Conservation (phyloP, 495 filamentous ascomycete species). For the Friedmanniomyces endolithicus region DNA sequence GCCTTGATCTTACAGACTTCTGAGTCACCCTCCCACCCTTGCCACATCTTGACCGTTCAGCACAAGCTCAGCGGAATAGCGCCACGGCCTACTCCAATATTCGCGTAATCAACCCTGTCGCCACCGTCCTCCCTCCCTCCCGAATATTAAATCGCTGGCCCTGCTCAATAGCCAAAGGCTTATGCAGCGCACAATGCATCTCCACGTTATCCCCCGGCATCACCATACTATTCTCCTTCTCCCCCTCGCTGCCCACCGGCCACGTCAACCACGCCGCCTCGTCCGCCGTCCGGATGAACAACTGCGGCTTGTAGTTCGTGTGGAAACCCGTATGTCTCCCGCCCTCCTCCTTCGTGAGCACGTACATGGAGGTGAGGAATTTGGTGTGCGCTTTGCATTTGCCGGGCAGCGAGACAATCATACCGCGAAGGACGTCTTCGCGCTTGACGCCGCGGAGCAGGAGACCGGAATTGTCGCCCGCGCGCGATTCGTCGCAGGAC, state of each 20-base stretch:
- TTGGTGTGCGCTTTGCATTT: constrained; percentile 67
- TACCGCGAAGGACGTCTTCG: constrained; percentile 85
- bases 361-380: constrained; percentile 91
- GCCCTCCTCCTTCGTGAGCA: constrained; percentile 93
- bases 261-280: constrained; percentile 70
- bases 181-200: constrained; percentile 71
- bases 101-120: constrained; percentile 80
- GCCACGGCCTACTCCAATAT: constrained; percentile 45
- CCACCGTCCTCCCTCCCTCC: constrained; percentile 87
- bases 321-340: constrained; percentile 89
- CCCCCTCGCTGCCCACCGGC: constrained; percentile 62
- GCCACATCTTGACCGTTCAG: not conserved
- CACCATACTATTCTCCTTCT: constrained; percentile 52
- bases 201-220: constrained; percentile 98
- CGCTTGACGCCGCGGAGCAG: constrained; percentile 87
- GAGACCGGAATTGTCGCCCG: constrained; percentile 97
- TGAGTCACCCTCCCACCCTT: not conserved
- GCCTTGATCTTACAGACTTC: not conserved
- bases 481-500: constrained; percentile 82
- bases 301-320: constrained; percentile 87
- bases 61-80: not conserved
- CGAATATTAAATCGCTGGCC: constrained; percentile 94
- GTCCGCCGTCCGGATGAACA: constrained; percentile 89
- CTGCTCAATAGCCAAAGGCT: constrained; percentile 71
- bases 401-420: constrained; percentile 76